Evolutionary conservation across 2,329 filamentous ascomycete genomes (phyloP), one percentile per base, ranked within the genome.

Genomic region (Hypoxylon sp.): DNA sequence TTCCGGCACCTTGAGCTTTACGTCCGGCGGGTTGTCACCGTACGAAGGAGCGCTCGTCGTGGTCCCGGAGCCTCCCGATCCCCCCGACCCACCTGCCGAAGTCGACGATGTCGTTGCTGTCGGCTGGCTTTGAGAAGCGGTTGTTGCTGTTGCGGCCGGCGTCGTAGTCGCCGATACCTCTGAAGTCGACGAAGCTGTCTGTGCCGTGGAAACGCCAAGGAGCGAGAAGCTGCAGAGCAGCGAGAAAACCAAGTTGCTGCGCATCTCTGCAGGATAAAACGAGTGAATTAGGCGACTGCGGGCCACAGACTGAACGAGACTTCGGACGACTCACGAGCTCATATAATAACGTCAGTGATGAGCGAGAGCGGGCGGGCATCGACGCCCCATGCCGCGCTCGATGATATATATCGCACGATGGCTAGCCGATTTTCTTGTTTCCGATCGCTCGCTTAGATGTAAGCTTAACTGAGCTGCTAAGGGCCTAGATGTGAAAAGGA

Each of bases 1-100:
- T 61, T 84, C 78, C 0, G 84, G 83, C 1, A 87, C 80, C 43
- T 79, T 80, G 31, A 88, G 79, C 52, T 79, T 76, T 15, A 87
- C 84, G 72, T 88, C 84, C 8, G 84, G 83, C 0, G 78, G 74
- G 3, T 71, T 73, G 10, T 74, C 73, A 58, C 69, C 64, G 41
- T 70, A 68, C 35, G 73, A 72, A 27, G 68, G 55, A 1, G 69
- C 64, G 40, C 54, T 59, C 33, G 58, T 67, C 6, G 63, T 62
- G 2, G 62, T 63, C 20, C 65, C 62, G 10, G 58, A n/a, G n/a
- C n/a, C n/a, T 55, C 6, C 68, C 67, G 11, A 59, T 46, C 27
- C 62, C 62, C 27, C n/a, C n/a, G n/a, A n/a, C n/a, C 56, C 60
- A 7, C 58, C 51, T 5, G 63, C 60, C 17, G 67, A 57, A 7